Evolutionary conservation across 306 rosid genomes (phyloP).

Genomic region (Medicago arabica): DNA sequence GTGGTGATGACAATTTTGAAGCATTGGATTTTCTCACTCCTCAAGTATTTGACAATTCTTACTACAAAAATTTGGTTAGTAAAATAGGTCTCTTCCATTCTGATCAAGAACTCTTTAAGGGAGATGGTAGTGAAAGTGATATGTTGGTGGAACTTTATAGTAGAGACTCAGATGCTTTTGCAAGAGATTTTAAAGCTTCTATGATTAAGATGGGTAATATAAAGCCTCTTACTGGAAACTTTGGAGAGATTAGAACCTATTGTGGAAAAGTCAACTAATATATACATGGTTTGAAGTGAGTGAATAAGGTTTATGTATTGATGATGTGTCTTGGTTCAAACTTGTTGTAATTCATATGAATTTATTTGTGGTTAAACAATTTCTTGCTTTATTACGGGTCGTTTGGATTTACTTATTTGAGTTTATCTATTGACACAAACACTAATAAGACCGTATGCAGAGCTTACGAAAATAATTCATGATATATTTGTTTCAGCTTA

Average conservation of each 20-base stretch:
- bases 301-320: constrained; percentile 3
- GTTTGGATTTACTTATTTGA: too few species aligned
- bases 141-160: constrained; percentile 40
- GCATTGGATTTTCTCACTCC: constrained; percentile 48
- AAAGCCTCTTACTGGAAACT: constrained; percentile 35
- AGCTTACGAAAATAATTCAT: too few species aligned
- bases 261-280: constrained; percentile 46
- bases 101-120: constrained; percentile 53
- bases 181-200: constrained; percentile 45
- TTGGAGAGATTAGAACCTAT: constrained; percentile 45
- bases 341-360: background rate
- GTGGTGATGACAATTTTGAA: constrained; percentile 36
- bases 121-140: constrained; percentile 45
- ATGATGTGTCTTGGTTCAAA: background rate
- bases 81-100: constrained; percentile 54
- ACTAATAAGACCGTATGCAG: too few species aligned
- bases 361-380: background rate
- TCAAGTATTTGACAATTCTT: constrained; percentile 33
- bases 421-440: too few species aligned
- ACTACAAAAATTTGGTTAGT: constrained; percentile 37
- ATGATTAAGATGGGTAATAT: constrained; percentile 57
- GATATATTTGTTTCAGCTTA: too few species aligned
- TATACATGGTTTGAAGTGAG: background rate
- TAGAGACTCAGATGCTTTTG: constrained; percentile 21
- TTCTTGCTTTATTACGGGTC: background rate